phyloP scores from a whole-genome alignment of 1,284 basidiomycete genomes.

The Tilletia caries region DNA sequence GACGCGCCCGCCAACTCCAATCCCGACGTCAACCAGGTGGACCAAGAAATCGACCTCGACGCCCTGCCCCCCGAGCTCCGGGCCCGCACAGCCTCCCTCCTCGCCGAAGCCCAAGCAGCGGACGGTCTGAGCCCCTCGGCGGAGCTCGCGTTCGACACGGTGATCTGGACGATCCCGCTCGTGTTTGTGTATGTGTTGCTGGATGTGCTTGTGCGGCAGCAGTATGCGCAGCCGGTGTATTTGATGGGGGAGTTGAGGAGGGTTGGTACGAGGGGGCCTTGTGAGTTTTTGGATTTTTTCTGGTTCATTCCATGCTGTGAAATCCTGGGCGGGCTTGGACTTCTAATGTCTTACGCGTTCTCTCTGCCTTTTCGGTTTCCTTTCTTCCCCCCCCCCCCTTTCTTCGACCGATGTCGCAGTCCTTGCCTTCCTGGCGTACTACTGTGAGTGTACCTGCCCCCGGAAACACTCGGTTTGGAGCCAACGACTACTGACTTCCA shows the following conservation, averaged over 20 bases:
- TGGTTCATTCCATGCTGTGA: not conserved
- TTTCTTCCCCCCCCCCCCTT: constrained; percentile 33
- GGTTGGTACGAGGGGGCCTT: constrained; percentile 31
- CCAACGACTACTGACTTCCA: constrained; percentile 13
- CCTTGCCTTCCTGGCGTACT: constrained; percentile 35
- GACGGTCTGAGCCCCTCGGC: constrained; percentile 23
- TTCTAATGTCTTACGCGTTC: not conserved
- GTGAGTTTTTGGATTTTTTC: constrained; percentile 29
- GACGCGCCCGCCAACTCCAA: not conserved
- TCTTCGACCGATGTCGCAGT: constrained; percentile 16
- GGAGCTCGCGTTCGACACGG: constrained; percentile 35
- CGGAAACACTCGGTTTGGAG: too few species aligned
- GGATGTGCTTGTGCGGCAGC: constrained; percentile 49
- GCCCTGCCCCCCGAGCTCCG: not conserved
- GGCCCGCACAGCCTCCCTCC: not conserved
- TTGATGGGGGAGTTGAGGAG: constrained; percentile 26
- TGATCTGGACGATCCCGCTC: constrained; percentile 51
- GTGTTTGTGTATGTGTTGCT: constrained; percentile 45
- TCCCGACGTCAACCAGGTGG: too few species aligned
- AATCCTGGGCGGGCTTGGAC: not conserved
- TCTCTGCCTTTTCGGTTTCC: not conserved
- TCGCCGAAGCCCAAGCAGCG: not conserved
- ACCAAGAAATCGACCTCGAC: not conserved
- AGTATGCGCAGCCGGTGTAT: constrained; percentile 43
- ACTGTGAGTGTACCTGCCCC: constrained; percentile 25